Evolutionary conservation across 768 basidiomycete genomes (phyloP).

Genomic region (Leccinum subtestaceum): DNA sequence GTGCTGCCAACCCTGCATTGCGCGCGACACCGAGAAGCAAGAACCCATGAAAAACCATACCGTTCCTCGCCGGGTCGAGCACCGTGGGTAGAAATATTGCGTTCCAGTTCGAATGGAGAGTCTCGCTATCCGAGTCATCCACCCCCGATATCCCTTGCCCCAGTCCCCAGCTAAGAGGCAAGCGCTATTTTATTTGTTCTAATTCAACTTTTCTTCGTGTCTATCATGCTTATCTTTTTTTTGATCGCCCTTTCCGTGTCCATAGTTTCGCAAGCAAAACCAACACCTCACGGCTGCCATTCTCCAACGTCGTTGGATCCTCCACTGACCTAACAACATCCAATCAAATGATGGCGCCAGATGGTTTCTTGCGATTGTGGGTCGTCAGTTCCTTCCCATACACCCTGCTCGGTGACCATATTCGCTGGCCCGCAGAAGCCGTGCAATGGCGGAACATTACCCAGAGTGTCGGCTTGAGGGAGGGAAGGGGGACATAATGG

Average conservation of each 20-base stretch:
- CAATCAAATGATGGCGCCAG: slow-evolving; percentile 43
- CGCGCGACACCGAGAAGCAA: too few species aligned
- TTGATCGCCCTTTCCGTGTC: slow-evolving; percentile 11
- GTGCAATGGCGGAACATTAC: not conserved
- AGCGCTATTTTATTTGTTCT: not conserved
- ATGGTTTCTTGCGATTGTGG: slow-evolving; percentile 46
- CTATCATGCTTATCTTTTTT: slow-evolving; percentile 4
- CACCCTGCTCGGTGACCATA: slow-evolving; percentile 8
- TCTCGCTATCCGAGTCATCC: too few species aligned
- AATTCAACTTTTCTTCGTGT: slow-evolving; percentile 15
- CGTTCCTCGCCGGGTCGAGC: not conserved
- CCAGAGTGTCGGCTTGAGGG: slow-evolving; percentile 25
- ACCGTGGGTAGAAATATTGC: too few species aligned
- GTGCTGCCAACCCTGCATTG: not conserved
- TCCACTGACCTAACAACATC: slow-evolving; percentile 35
- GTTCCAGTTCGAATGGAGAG: too few species aligned
- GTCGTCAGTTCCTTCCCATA: slow-evolving; percentile 1
- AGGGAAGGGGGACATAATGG: not conserved
- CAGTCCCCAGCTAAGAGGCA: not conserved
- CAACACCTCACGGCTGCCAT: not conserved
- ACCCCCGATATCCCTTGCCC: not conserved
- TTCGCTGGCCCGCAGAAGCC: slow-evolving; percentile 35
- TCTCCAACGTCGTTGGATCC: slow-evolving; percentile 13
- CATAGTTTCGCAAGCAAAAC: slow-evolving; percentile 16
- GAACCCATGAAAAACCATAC: too few species aligned